These are phyloP conservation scores for Cladosporium sp. DNA, from an alignment of 2,329 filamentous ascomycete genomes.

Conservation along the genomic window DNA sequence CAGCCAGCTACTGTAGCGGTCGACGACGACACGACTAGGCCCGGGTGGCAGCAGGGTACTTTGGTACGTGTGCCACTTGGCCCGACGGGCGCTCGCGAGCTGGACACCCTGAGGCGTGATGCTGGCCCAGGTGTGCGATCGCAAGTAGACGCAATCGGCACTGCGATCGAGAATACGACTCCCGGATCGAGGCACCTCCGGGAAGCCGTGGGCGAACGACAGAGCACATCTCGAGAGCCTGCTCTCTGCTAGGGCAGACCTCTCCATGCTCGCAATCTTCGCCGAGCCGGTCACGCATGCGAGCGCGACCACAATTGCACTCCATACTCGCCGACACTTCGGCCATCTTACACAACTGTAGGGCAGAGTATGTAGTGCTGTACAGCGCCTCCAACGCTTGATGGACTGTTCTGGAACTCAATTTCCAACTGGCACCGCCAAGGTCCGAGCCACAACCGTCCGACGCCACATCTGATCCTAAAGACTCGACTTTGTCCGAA, in stretches of 20 bases:
- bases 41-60: background rate
- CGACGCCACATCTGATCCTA: background rate
- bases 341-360: background rate
- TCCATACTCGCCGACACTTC: background rate
- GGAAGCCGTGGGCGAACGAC: background rate
- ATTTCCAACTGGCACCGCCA: background rate
- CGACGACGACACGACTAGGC: conserved; percentile 18
- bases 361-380: background rate
- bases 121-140: conserved; percentile 5
- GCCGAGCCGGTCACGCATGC: background rate
- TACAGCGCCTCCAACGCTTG: background rate
- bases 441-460: background rate
- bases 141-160: background rate
- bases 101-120: background rate
- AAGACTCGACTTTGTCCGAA: background rate
- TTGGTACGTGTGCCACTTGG: conserved; percentile 12
- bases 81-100: background rate
- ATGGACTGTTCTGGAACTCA: conserved; percentile 1
- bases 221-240: background rate
- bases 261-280: background rate
- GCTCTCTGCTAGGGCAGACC: background rate
- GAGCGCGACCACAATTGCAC: background rate
- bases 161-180: background rate
- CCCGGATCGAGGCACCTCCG: conserved; percentile 1
- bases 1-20: conserved; percentile 1